These are phyloP conservation scores for Penicillium macrosclerotiorum DNA, from an alignment of 495 filamentous ascomycete genomes.

Conservation along the genomic window DNA sequence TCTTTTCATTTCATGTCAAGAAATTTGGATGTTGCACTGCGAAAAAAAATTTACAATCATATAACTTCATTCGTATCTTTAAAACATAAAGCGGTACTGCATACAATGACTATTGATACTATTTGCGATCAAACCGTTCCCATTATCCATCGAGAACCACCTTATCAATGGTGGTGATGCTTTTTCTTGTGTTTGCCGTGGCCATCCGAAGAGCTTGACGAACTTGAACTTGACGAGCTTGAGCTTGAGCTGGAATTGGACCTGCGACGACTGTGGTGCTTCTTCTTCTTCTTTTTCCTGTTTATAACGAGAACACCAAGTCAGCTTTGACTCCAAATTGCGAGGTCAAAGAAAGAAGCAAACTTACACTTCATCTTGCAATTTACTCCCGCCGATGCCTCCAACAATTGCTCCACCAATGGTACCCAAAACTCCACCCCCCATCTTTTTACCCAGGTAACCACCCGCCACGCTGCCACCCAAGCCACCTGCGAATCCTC, in stretches of 20 bases:
- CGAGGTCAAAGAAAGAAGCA: not conserved
- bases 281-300: constrained; percentile 26
- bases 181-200: too few relatives aligned
- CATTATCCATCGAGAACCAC: too few relatives aligned
- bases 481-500: constrained; percentile 43
- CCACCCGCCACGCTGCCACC: constrained; percentile 44
- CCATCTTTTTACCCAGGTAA: constrained; percentile 41
- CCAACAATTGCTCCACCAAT: constrained; percentile 43
- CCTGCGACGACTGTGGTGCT: constrained; percentile 25
- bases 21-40: too few relatives aligned
- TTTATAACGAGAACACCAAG: constrained; percentile 5
- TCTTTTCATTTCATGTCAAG: too few relatives aligned
- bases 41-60: too few relatives aligned
- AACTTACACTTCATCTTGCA: constrained; percentile 37
- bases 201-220: constrained; percentile 13
- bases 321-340: constrained; percentile 9
- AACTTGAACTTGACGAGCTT: constrained; percentile 30
- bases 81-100: too few relatives aligned
- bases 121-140: too few relatives aligned
- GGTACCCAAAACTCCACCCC: constrained; percentile 40
- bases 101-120: too few relatives aligned
- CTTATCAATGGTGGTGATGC: too few relatives aligned
- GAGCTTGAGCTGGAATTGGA: constrained; percentile 32
- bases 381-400: constrained; percentile 43
- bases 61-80: too few relatives aligned